Evolutionary conservation across 257 asterid species (phyloP).

Genomic region (Solanum pimpinellifolium): DNA sequence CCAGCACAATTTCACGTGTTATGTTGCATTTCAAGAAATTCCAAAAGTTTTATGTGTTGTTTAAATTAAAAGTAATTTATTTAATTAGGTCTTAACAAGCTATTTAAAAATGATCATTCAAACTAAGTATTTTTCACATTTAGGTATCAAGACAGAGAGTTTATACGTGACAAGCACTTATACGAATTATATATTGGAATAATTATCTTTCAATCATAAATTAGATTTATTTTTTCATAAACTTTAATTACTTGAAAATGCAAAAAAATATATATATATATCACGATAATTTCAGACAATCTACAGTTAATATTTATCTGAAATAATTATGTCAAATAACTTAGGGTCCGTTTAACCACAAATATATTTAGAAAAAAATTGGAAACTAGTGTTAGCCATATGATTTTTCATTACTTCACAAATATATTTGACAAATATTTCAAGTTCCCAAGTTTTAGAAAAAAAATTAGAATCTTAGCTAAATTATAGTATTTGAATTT

Average conservation of each 20-base stretch:
- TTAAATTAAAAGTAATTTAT: neutral
- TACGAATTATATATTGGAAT: neutral
- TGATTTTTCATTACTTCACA: no score
- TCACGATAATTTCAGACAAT: neutral
- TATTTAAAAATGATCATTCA: neutral
- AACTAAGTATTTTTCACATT: neutral
- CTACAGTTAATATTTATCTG: neutral
- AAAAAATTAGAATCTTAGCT: no score
- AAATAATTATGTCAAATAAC: neutral
- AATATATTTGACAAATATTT: no score
- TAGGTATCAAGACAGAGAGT: neutral
- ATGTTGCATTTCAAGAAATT: neutral
- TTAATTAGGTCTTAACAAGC: neutral
- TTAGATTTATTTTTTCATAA: neutral
- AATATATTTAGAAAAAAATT: no score
- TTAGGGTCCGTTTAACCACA: neutral
- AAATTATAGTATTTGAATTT: no score
- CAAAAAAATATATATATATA: neutral
- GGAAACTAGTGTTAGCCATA: neutral
- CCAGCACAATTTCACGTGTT: neutral
- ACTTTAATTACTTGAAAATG: neutral
- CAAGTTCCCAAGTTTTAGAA: no score
- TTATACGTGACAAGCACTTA: neutral
- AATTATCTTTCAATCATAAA: neutral
- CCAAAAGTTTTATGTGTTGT: neutral